Conservation (phyloP, 73 alveolate genomes). For the Urostyla sp. region DNA sequence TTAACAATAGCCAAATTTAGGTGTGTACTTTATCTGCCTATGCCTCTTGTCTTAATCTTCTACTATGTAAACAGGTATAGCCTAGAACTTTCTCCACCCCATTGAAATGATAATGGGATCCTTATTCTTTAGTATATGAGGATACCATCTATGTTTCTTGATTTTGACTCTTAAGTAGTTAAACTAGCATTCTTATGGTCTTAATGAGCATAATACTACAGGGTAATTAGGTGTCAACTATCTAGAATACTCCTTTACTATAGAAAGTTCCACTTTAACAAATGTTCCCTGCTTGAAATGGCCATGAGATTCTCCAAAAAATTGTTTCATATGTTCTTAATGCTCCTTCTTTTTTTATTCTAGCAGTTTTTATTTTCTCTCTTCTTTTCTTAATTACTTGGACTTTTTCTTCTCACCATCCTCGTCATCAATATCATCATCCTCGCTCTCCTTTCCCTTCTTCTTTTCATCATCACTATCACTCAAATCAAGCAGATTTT, state of each 20-base stretch:
- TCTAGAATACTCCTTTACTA: constrained; percentile 74
- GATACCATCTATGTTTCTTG: constrained; percentile 98
- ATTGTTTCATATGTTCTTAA: constrained; percentile 30
- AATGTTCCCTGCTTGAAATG: constrained; percentile 84
- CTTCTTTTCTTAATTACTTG: constrained; percentile 20
- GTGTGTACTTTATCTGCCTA: constrained; percentile 98
- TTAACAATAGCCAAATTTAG: constrained; percentile 97
- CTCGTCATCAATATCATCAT: constrained; percentile 58
- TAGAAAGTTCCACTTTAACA: constrained; percentile 91
- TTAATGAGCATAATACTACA: constrained; percentile 83
- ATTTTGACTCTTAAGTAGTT: constrained; percentile 90
- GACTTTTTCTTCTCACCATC: constrained; percentile 30
- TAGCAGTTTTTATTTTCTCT: constrained; percentile 25
- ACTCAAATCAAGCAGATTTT: constrained; percentile 53
- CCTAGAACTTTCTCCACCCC: constrained; percentile 99
- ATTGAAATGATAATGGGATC: constrained; percentile 98
- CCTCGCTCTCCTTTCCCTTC: constrained; percentile 51
- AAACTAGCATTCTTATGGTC: constrained; percentile 77
- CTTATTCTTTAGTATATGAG: constrained; percentile 95
- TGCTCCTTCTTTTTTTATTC: constrained; percentile 40
- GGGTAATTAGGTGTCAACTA: constrained; percentile 80
- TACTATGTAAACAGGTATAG: constrained; percentile 91
- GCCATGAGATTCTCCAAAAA: constrained; percentile 64
- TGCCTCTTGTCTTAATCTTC: constrained; percentile 91
- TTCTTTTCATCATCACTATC: constrained; percentile 69